These are phyloP conservation scores for Floccularia luteovirens DNA, from an alignment of 768 basidiomycete species.

Conservation along the genomic window DNA sequence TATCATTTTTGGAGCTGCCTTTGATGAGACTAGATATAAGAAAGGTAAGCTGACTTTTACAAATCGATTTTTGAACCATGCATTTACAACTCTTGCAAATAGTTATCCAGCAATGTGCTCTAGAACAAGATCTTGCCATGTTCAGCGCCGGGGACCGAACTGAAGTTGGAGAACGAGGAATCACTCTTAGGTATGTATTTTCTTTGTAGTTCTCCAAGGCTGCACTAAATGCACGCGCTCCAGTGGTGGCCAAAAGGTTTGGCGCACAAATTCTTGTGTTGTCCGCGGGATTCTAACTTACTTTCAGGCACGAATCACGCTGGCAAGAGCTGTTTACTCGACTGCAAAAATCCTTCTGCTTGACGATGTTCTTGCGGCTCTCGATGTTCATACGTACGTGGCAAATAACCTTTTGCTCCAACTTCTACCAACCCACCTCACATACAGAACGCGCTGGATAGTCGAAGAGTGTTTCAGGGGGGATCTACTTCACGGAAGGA, in stretches of 20 bases:
- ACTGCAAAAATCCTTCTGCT: conserved; percentile 55
- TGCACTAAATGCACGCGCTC: neutral
- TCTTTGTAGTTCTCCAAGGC: neutral
- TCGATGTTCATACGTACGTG: conserved; percentile 31
- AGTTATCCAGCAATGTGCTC: conserved; percentile 65
- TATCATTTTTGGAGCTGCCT: conserved; percentile 72
- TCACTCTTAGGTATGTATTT: conserved; percentile 35
- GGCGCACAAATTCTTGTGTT: conserved; percentile 21
- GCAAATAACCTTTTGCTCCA: neutral
- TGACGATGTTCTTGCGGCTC: conserved; percentile 65
- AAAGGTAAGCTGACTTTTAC: conserved; percentile 38
- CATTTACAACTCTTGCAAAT: neutral
- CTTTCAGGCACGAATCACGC: conserved; percentile 34
- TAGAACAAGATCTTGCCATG: conserved; percentile 65
- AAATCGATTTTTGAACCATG: conserved; percentile 9
- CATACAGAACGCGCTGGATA: conserved; percentile 77
- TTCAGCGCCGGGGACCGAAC: conserved; percentile 65
- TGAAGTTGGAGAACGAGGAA: conserved; percentile 66
- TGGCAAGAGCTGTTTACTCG: conserved; percentile 39
- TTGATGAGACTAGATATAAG: conserved; percentile 72
- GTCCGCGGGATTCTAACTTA: neutral
- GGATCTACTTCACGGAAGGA: conserved; percentile 66
- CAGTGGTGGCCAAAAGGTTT: conserved; percentile 27
- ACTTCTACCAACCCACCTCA: neutral
- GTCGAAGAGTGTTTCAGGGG: conserved; percentile 75